Percentiles rank a stretch among this genome's conserved stretches.
Evolutionary conservation across 176 grass and related monocot species (phyloP).

Genomic region (Lolium perenne): DNA sequence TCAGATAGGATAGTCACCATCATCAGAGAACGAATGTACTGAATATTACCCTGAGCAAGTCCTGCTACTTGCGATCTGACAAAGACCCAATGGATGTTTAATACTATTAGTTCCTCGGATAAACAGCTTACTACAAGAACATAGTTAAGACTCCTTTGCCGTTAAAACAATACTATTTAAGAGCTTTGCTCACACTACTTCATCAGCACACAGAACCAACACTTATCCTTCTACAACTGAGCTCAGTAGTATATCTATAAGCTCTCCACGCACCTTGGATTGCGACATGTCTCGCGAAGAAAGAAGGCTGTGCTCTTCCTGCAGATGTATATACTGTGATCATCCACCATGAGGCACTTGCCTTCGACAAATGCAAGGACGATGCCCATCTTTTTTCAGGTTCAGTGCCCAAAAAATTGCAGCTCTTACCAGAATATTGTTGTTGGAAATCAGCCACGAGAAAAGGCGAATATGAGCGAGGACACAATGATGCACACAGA

Average conservation of each 20-base stretch:
- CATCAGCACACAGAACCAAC: neutral
- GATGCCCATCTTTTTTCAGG: neutral
- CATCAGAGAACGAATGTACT: neutral
- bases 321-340: neutral
- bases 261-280: neutral
- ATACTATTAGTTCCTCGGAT: too few relatives aligned
- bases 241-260: neutral
- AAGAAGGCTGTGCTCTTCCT: neutral
- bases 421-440: too few relatives aligned
- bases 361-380: slow-evolving; percentile 35
- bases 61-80: neutral
- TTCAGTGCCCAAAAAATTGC: too few relatives aligned
- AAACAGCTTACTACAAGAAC: too few relatives aligned
- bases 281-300: neutral
- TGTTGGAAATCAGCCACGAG: too few relatives aligned
- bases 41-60: too few relatives aligned
- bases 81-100: neutral
- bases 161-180: too few relatives aligned
- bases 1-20: neutral
- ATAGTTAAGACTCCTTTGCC: too few relatives aligned
- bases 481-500: neutral
- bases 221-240: neutral
- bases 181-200: neutral
- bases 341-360: neutral
- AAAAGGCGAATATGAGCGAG: neutral